Base-by-base conservation (phyloP, 2,329 filamentous ascomycete species). In the Hymenoscyphus linearis region DNA sequence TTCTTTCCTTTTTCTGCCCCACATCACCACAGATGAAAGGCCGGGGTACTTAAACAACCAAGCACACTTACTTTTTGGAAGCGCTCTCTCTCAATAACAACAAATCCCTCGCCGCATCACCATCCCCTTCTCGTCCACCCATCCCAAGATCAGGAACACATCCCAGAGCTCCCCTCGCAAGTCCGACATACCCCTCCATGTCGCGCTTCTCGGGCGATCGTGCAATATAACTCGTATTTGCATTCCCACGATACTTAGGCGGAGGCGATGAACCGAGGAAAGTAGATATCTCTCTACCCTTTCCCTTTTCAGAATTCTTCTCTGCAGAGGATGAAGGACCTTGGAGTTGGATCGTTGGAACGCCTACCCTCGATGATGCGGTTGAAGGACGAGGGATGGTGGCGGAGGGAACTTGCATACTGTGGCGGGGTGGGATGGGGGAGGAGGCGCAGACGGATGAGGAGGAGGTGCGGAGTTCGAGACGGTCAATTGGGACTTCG, bases 401-500 rank as follows among this genome's bases (percentile, higher is more conserved):
- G 7, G 40, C 40, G 18, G 40, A 47, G 40, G 40, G 31, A 40
- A 22, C 55, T 52, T 57, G 22, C 16, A 61, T 50, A 59, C 60
- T 22, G 60, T 36, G 1, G 57, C 37, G 18, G 56, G 34, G 27
- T 34, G 22, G 25, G 22, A 34, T 18, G 52, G 25, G 60, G 13
- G 62, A 58, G 18, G 55, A 65, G 22, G 69, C 66, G 18, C 67
- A 47, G 22, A 69, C 66, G 18, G 67, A 47, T 40, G 60, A 60
- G 64, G 63, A 61, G 53, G 61, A 60, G 31, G 57, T 62, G 62
- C 75, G 73, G 55, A 77, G 70, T 68, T 85, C 77, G 22, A 91
- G 78, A 53, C 83, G 75, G 60, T 85, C 79, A 63, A 90, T 80
- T 1, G 88, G 86, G 31, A 89, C 79, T 61, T 82, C 77, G 59